Evolutionary conservation across 305 asterid genomes (phyloP).

Genomic region (Ruellia speciosa): DNA sequence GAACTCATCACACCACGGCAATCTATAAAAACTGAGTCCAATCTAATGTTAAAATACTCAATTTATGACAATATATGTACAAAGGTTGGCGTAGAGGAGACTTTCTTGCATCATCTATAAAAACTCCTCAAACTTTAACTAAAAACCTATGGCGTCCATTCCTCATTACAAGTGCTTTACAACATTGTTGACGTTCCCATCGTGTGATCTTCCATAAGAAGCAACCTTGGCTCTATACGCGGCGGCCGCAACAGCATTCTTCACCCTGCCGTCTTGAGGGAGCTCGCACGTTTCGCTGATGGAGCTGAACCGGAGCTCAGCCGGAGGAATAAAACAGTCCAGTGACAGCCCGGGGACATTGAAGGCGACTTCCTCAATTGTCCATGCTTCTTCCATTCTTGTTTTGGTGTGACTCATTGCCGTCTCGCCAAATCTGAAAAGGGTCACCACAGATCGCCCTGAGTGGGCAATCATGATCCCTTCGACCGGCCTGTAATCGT

Average conservation of each 20-base stretch:
- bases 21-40: too few relatives aligned
- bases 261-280: constrained; percentile 31
- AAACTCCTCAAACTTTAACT: too few relatives aligned
- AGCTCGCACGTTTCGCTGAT: constrained; percentile 34
- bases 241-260: constrained; percentile 27
- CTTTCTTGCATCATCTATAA: too few relatives aligned
- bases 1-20: too few relatives aligned
- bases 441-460: constrained; percentile 73
- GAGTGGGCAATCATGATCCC: constrained; percentile 95
- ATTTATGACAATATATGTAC: too few relatives aligned
- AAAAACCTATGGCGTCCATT: too few relatives aligned
- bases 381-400: constrained; percentile 86
- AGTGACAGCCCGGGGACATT: constrained; percentile 68
- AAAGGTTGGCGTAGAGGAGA: too few relatives aligned
- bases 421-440: constrained; percentile 84
- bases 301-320: constrained; percentile 45
- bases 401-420: constrained; percentile 91
- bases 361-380: constrained; percentile 85
- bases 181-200: constrained; percentile 26
- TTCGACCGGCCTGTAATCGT: constrained; percentile 66
- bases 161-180: not conserved
- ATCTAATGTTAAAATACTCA: too few relatives aligned
- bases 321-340: constrained; percentile 87
- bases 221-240: constrained; percentile 51
- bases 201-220: constrained; percentile 35